Evolutionary conservation across 2,329 filamentous ascomycete species (phyloP).

Genomic region (Sarocladiaceae sp.): DNA sequence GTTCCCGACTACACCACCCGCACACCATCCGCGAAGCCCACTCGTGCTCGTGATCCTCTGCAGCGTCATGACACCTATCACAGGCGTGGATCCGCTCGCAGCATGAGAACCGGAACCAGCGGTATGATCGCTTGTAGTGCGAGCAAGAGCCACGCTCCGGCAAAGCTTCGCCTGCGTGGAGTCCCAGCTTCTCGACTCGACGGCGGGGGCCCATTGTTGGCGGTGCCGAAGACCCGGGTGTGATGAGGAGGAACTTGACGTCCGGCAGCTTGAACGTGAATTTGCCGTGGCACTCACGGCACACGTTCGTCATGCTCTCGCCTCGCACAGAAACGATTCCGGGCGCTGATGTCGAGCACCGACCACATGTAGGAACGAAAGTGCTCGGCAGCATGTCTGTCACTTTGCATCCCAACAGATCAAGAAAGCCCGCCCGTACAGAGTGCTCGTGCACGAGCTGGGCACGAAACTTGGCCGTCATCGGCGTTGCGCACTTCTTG

Average conservation of each 20-base stretch:
- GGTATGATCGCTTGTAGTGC: conserved; percentile 53
- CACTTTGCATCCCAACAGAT: conserved; percentile 67
- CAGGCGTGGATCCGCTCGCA: conserved; percentile 54
- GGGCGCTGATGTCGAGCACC: conserved; percentile 64
- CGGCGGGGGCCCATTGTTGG: conserved; percentile 35
- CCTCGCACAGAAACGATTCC: conserved; percentile 69
- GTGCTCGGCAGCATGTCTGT: conserved; percentile 73
- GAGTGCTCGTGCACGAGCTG: conserved; percentile 70
- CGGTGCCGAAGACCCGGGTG: conserved; percentile 41
- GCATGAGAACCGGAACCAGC: conserved; percentile 62
- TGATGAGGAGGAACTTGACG: conserved; percentile 69
- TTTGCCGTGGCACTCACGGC: conserved; percentile 70
- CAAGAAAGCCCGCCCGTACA: conserved; percentile 70
- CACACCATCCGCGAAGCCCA: conserved; percentile 83
- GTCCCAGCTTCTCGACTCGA: conserved; percentile 47
- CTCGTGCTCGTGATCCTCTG: conserved; percentile 66
- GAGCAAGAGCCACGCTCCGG: conserved; percentile 46
- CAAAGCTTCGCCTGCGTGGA: conserved; percentile 51
- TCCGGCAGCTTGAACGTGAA: conserved; percentile 76
- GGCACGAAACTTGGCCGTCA: conserved; percentile 52
- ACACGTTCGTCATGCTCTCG: conserved; percentile 67
- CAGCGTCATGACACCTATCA: conserved; percentile 68
- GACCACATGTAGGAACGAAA: conserved; percentile 71
- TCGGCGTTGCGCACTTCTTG: conserved; percentile 49
- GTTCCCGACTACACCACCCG: conserved; percentile 73